Conservation (phyloP, 179 eudicot species). For the Spinacia oleracea region DNA sequence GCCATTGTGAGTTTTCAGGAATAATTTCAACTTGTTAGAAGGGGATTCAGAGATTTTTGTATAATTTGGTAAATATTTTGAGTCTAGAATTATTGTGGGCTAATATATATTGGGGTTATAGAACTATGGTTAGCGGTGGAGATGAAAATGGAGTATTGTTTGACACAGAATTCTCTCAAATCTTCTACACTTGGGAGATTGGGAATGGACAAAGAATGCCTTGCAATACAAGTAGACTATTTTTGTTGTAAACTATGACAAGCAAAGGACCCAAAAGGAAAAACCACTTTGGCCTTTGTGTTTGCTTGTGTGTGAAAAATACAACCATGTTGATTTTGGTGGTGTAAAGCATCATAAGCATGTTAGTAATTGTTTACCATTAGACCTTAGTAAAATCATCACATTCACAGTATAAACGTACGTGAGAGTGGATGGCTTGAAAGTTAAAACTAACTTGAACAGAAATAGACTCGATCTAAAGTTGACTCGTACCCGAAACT, state of each 20-base stretch:
- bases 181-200: background rate
- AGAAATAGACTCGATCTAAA: too few relatives aligned
- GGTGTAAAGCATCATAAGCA: too few relatives aligned
- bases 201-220: background rate
- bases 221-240: conserved; percentile 13
- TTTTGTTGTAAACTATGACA: conserved; percentile 13
- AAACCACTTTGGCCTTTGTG: background rate
- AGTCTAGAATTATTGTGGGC: background rate
- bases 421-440: too few relatives aligned
- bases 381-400: too few relatives aligned
- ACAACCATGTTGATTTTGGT: background rate
- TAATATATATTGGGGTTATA: background rate
- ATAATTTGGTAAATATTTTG: background rate
- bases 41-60: background rate
- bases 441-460: too few relatives aligned
- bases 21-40: background rate
- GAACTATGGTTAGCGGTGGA: conserved; percentile 1
- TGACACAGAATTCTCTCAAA: background rate
- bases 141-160: background rate
- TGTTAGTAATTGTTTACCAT: too few relatives aligned
- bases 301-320: too few relatives aligned
- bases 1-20: conserved; percentile 39
- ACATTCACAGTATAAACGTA: too few relatives aligned
- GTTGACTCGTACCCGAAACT: too few relatives aligned
- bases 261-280: background rate